Base-by-base conservation (phyloP, 2,329 filamentous ascomycete genomes). In the Bipolaris victoriae region DNA sequence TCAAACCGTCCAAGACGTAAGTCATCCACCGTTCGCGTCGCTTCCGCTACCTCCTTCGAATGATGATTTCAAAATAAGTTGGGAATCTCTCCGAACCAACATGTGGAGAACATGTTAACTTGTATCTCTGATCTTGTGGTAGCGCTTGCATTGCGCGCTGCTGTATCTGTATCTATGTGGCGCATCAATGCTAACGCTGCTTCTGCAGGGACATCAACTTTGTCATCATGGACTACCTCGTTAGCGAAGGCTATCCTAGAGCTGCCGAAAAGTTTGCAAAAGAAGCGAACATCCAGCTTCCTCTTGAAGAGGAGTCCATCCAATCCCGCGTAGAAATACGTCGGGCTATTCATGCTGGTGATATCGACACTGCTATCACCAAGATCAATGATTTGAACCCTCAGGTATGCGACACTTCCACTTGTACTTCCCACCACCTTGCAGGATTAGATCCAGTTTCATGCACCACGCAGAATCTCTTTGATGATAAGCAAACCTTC, bases 51-150 rank as follows among this genome's bases (percentile, higher is more conserved):
- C 60, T 63, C 57, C 57, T 60, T 63, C 58, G 87, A 83, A 96
- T 96, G 93, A 96, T 91, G 86, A 74, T 82, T 84, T 80, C 81
- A 81, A 88, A 88, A 67, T 91, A 96, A 97, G 86, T 87, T 99
- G 95, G 95, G 95, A 99, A 99, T 99, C 95, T 99, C 96, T 99
- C 95, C 90, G 91, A 98, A 91, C 85, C 86, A 79, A 82, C 79
- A 85, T 99, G 95, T 91, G 89, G 95, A 99, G 88, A 92, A 88
- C 83, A 77, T 81, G 83, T 88, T 91, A 88, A 90, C 87, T 89
- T 90, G 87, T 87, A 80, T 84, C 84, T 88, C 87, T 89, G 87
- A 90, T 78, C 61, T 73, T 64, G 72, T 64, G 64, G 62, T 58
- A 64, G 57, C 62, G 52, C 37, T 60, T 65, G 62, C 57, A 61